Base-by-base conservation (phyloP, 768 basidiomycete genomes). In the Melanogaster broomeanus region DNA sequence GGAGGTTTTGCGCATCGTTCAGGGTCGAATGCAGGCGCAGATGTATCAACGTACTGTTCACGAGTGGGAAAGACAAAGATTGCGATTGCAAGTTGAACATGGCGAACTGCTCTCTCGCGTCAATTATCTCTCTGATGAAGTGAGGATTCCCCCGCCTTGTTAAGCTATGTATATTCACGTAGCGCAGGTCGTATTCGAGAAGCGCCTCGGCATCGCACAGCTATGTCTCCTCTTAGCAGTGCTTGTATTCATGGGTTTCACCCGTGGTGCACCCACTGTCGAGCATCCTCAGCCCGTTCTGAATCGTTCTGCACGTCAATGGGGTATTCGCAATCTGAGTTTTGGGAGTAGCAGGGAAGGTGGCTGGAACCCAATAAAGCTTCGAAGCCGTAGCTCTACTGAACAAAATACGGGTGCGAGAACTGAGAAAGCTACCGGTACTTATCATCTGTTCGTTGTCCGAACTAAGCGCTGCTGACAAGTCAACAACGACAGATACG, bases 181-280 rank as follows among this genome's bases (percentile, higher is more conserved):
- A 27, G 42, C 25, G 5, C 49, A 96, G 90, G 83, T 97, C 28
- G 73, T 86, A 1, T 78, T 94, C 44, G 95, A 97, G 69, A 94
- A 96, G 61, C 85, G 93, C 2, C 80, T 97, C 0, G 87, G 93
- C 3, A 83, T 97, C 19, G 89, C 88, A 0, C 95, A 98, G 61
- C 78, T 98, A 0, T 85, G 88, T 63, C 77, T 95, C 6, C 77
- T 96, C 6, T 76, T 97, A 4, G 82, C 87, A 0, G 87, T 97
- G 10, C 79, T 96, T 18, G 75, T 93, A 12, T 93, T 97, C 66
- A 88, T 96, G 70, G 83, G 87, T 16, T 76, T 96, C 45, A 94
- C 93, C 4, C 82, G 93, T 6, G 90, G 91, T 28, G 63, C 66
- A 16, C 58, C 67, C 4, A 39, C 57, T 31, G 7, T 88, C 83